phyloP scores from a whole-genome alignment of 495 filamentous ascomycete genomes.

The Penicillium alfredii region DNA sequence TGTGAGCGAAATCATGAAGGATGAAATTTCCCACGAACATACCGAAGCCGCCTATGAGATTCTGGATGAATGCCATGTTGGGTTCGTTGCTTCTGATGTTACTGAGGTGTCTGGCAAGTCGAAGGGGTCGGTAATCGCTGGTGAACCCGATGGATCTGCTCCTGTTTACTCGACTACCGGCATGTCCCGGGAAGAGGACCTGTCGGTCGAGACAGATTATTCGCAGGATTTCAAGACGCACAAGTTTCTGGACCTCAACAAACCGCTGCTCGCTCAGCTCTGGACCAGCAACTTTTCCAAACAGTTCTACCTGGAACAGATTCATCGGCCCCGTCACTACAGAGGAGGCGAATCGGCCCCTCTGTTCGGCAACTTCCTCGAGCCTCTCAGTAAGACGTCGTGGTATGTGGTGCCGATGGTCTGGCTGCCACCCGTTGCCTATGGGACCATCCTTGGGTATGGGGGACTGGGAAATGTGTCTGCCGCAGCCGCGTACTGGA shows the following conservation, averaged over 20 bases:
- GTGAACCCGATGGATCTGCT: conserved; percentile 34
- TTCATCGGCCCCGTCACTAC: conserved; percentile 93
- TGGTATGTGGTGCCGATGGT: conserved; percentile 84
- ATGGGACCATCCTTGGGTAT: conserved; percentile 63
- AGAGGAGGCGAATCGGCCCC: conserved; percentile 87
- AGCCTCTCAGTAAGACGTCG: conserved; percentile 86
- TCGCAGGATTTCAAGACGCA: conserved; percentile 70
- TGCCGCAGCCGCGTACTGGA: conserved; percentile 50
- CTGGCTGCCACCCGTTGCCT: conserved; percentile 80
- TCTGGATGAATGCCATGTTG: conserved; percentile 75
- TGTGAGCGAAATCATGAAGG: conserved; percentile 72
- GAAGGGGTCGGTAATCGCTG: conserved; percentile 16
- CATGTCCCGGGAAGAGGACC: conserved; percentile 78
- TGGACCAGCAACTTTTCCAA: conserved; percentile 85
- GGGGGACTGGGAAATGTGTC: conserved; percentile 46
- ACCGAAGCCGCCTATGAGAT: conserved; percentile 91
- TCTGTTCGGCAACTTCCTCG: conserved; percentile 95
- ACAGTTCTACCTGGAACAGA: conserved; percentile 91
- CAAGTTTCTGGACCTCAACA: conserved; percentile 88
- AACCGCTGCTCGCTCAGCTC: conserved; percentile 81
- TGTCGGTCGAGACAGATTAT: conserved; percentile 78
- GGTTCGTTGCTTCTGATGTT: conserved; percentile 53
- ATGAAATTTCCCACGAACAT: conserved; percentile 77
- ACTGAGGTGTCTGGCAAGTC: conserved; percentile 18
- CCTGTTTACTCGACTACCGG: conserved; percentile 68